Conservation (phyloP, 2,329 filamentous ascomycete species). For the Penicillium palitans region DNA sequence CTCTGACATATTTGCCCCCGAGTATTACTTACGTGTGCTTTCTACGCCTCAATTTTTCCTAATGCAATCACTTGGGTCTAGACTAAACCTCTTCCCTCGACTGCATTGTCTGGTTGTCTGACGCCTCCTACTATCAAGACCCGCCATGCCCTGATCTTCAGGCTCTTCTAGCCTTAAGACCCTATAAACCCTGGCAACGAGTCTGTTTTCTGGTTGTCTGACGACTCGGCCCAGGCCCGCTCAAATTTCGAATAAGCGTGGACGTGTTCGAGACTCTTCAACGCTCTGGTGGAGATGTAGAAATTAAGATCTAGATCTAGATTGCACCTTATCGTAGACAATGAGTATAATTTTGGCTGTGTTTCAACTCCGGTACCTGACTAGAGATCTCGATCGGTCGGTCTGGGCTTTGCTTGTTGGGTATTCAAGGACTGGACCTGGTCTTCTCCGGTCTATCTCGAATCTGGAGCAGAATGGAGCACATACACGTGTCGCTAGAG, state of each 20-base stretch:
- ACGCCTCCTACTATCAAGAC: neutral
- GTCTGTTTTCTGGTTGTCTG: neutral
- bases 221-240: neutral
- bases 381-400: neutral
- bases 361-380: neutral
- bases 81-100: neutral
- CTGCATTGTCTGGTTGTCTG: neutral
- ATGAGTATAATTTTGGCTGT: neutral
- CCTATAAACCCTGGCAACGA: neutral
- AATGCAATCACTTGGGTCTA: neutral
- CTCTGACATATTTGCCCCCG: neutral
- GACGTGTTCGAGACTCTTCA: neutral
- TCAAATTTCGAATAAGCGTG: neutral
- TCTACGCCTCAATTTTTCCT: neutral
- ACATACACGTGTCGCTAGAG: neutral
- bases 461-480: neutral
- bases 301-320: constrained; percentile 1
- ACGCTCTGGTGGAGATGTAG: neutral
- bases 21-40: neutral
- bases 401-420: neutral
- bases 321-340: neutral
- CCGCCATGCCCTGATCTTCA: neutral
- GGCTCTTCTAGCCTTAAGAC: neutral
- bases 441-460: neutral
- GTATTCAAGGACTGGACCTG: neutral